Evolutionary conservation across 768 basidiomycete species (phyloP), one percentile per base, ranked within the genome.

Genomic region (Pleurotus citrinopileatus): DNA sequence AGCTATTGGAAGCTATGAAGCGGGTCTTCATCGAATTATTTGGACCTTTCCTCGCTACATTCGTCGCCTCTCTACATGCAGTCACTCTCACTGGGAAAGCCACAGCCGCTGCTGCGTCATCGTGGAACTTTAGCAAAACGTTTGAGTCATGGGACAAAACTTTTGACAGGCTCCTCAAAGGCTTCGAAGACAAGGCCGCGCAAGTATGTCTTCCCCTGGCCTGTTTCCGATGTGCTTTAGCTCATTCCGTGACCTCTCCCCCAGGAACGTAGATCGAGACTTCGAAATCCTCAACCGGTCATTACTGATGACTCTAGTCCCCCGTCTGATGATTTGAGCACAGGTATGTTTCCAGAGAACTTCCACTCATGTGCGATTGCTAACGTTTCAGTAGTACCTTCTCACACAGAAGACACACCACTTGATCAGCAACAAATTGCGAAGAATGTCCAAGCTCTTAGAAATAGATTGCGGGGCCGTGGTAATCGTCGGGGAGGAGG

Each of bases 351-450:
- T 34, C 8, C 38, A 5, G 13, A 27, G 23, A 13, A 46, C 3
- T 37, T 15, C 19, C 23, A 25, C 27, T 10, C 17, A 9, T 5
- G 7, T 42, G 42, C n/a, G 26, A 13, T 40, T 40, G 23, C n/a
- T n/a, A n/a, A n/a, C 53, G 10, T 37, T 19, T 42, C n/a, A 43
- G 19, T 54, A 84, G 80, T 72, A 42, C 81, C 80, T 1, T 72
- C 77, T 2, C 71, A 78, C 57, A 71, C 78, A 6, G 62, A 76
- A 19, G 81, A 84, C 37, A 66, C 72, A 2, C 73, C 82, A 2
- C 78, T 80, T 37, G 92, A 94, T 57, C 93, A 91, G 55, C 89
- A 96, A 64, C 86, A 94, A 61, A 98, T 98, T 57, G 86, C 95
- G 3, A 79, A 91, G 60, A 97, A 95, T 63, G 90, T 97, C 1